Base-by-base conservation (phyloP, 2,329 filamentous ascomycete species). In the Alternaria gaisen region DNA sequence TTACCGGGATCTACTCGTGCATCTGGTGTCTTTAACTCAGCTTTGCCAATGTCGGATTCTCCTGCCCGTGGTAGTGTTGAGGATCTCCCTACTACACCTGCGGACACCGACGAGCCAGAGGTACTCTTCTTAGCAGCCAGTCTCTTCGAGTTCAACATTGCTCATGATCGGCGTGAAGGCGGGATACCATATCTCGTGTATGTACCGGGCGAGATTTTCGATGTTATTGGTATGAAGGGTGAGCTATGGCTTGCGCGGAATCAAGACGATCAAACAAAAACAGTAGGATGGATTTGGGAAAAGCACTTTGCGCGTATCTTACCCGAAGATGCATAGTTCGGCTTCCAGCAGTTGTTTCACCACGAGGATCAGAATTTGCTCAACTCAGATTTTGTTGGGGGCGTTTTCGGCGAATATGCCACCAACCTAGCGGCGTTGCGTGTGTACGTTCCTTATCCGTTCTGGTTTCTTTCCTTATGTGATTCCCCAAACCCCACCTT, bases 211-310 rank as follows among this genome's bases (percentile, higher is more conserved):
- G 95, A 99, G 75, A 82, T 84, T 50, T 83, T 84, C 70, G 81
- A 85, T 71, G 83, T 99, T 54, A 93, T 99, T 74, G 95, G 91
- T 30, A 94, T 97, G 79, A 97, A 97, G 78, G 95, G 95, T 65
- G 95, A 99, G 82, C 86, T 98, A 50, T 99, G 95, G 95, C 88
- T 99, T 58, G 95, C 95, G 54, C 93, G 93, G 79, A 99, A 99
- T 76, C 95, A 99, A 80, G 95, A 99, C 74, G 95, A 99, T 78
- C 83, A 88, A 1, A 85, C 83, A 11, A 87, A 91, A 66, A 86
- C 89, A 66, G 89, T 98, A 34, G 95, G 95, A 53, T 99, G 95
- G 95, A 97, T 99, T 72, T 99, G 95, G 95, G 97, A 94, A 72
- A 97, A 97, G 79, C 95, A 99, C 81, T 99, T 99, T 83, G 79